Evolutionary conservation across 2,329 filamentous ascomycete genomes (phyloP), one percentile per base, ranked within the genome.

Genomic region (Penicillium brevicompactum): DNA sequence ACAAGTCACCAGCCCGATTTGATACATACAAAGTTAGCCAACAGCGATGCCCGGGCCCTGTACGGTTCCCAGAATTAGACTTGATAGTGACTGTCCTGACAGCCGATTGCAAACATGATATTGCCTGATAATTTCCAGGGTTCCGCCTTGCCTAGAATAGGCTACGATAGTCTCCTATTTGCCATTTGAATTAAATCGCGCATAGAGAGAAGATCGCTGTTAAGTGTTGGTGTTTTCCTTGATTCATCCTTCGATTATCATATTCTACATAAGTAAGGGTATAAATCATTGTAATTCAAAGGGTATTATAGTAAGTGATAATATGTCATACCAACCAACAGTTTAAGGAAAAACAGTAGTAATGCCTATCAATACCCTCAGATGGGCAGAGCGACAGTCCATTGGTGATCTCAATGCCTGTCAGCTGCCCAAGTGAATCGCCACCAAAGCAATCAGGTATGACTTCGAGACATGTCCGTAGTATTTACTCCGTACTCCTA

Each of bases 71-170:
- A 4, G 27, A 41, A 9, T 22, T n/a, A 46, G 10, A 9, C 8
- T 21, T 4, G 21, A 42, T 7, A 14, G 13, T 21, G 22, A 41
- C 7, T 4, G 24, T 18, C n/a, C 30, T 47, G 46, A 50, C 34
- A 48, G 30, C 42, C 9, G 30, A n/a, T 41, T 50, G 42, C 55
- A 58, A 56, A 51, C 38, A 50, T 52, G 18, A 27, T 43, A 50
- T 38, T 42, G 46, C 45, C 56, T 31, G 48, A 51, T 49, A 44
- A 18, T 18, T 18, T 18, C 18, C 18, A 18, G 18, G 10, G 51
- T 50, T 24, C 31, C 52, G 51, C 47, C 53, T 42, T 47, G 40
- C 27, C 49, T 38, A 11, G 32, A 34, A 16, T 41, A 40, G 40
- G 18, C 18, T 10, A 31, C 49, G 32, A 45, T 31, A 22, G 46